Evolutionary conservation across 2,329 filamentous ascomycete species (phyloP), one percentile per base, ranked within the genome.

Genomic region (Shiraia bambusicola): DNA sequence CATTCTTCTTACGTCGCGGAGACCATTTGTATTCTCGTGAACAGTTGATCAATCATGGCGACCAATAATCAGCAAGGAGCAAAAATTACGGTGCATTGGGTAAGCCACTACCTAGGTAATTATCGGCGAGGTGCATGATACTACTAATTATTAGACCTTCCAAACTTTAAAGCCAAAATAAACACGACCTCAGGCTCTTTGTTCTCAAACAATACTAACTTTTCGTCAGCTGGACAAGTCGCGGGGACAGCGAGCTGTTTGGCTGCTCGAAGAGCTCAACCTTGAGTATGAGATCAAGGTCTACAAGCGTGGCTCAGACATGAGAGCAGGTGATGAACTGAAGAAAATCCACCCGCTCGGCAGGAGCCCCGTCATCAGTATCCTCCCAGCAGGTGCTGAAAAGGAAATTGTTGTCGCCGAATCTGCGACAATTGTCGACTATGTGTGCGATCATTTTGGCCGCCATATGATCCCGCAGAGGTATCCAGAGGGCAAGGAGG

Each of bases 261-360:
- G 88, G 87, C 82, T 95, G 6, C 79, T 95, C 30, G 87, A 93
- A 65, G 88, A 92, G 68, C 82, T 93, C 48, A 78, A 86, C 30
- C 69, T 95, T 25, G 78, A 84, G 19, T 95, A 95, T 70, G 81
- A 91, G 48, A 72, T 96, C 43, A 82, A 92, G 60, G 77, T 86
- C 39, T 93, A 86, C 76, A 88, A 88, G 67, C 84, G 91, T 27
- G 65, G 67, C 28, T 58, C 69, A 42, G 79, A 84, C 40, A 78
- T 74, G 56, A 74, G 87, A n/a, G 91, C 91, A 1, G 88, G 88
- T 3, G 74, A 81, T 0, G 85, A 87, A 58, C 78, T 96, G 32
- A 84, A 86, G 60, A 76, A 88, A 50, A 71, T 95, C 27, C 89
- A 95, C 61, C 86, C 88, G 0, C 76, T 96, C 3, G 92, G 92